phyloP scores from a whole-genome alignment of 805 yeast genomes.

The Candida taoyuanica region DNA sequence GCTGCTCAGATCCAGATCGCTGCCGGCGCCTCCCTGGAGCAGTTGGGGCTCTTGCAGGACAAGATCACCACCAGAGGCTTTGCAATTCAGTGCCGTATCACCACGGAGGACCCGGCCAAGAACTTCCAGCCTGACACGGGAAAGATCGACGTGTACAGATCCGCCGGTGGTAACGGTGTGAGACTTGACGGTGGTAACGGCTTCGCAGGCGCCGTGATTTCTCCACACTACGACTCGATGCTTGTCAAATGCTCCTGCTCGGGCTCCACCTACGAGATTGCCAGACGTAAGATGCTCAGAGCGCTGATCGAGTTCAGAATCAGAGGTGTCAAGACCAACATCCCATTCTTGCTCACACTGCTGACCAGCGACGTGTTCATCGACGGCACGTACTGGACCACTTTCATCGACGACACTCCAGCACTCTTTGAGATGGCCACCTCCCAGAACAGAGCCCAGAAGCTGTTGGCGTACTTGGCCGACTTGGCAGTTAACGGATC shows the following conservation, averaged over 20 bases:
- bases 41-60: conserved; percentile 90
- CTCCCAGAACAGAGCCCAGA: conserved; percentile 96
- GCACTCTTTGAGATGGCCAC: conserved; percentile 89
- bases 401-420: conserved; percentile 98
- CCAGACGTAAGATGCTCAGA: conserved; percentile 96
- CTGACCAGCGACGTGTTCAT: conserved; percentile 88
- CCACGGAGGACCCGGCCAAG: conserved; percentile 96
- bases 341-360: conserved; percentile 89
- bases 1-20: conserved; percentile 99
- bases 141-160: conserved; percentile 94
- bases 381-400: conserved; percentile 91
- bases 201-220: conserved; percentile 91
- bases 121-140: conserved; percentile 99
- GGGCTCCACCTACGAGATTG: conserved; percentile 95
- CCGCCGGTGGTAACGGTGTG: conserved; percentile 99
- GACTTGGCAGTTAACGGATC: conserved; percentile 96
- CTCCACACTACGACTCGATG: conserved; percentile 98
- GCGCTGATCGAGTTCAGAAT: conserved; percentile 96
- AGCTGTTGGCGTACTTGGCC: conserved; percentile 83
- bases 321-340: conserved; percentile 98
- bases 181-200: conserved; percentile 99
- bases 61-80: conserved; percentile 94
- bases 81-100: conserved; percentile 98
- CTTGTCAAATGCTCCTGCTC: conserved; percentile 95
- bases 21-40: conserved; percentile 92